Evolutionary conservation across 768 basidiomycete species (phyloP).

Genomic region (Boletus sp.): DNA sequence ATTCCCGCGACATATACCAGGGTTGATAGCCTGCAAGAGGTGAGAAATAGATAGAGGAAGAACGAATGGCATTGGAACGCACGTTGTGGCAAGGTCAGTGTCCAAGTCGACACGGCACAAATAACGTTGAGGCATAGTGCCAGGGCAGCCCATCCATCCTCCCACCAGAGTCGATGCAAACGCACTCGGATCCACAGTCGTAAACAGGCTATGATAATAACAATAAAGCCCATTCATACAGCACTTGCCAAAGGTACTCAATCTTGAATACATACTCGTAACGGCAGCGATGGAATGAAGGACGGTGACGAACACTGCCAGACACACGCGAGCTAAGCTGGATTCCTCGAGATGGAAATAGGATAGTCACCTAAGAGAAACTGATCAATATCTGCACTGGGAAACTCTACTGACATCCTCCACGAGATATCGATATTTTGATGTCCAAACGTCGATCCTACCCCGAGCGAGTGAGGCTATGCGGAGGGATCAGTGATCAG

Average conservation of each 20-base stretch:
- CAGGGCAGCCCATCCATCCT: constrained; percentile 9
- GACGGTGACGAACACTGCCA: constrained; percentile 8
- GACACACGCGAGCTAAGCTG: neutral
- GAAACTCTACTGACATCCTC: constrained; percentile 1
- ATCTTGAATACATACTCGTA: constrained; percentile 5
- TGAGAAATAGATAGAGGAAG: neutral
- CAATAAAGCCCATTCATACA: too few species aligned
- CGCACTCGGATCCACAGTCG: constrained; percentile 9
- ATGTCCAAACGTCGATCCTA: neutral
- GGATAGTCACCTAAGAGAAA: constrained; percentile 3
- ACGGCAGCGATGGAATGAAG: constrained; percentile 4
- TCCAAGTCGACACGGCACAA: constrained; percentile 9
- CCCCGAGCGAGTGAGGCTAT: neutral
- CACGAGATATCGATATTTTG: neutral
- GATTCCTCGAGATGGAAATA: neutral
- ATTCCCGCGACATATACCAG: neutral
- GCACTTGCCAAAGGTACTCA: neutral
- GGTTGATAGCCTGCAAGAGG: neutral
- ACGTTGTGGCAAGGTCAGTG: neutral
- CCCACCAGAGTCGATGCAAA: constrained; percentile 12
- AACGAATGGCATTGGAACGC: neutral
- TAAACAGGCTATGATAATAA: neutral
- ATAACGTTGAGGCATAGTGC: constrained; percentile 3
- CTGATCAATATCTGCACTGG: neutral
- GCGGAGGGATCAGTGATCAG: neutral